phyloP scores from a whole-genome alignment of 306 rosid genomes.

The Rubus parviflorus region DNA sequence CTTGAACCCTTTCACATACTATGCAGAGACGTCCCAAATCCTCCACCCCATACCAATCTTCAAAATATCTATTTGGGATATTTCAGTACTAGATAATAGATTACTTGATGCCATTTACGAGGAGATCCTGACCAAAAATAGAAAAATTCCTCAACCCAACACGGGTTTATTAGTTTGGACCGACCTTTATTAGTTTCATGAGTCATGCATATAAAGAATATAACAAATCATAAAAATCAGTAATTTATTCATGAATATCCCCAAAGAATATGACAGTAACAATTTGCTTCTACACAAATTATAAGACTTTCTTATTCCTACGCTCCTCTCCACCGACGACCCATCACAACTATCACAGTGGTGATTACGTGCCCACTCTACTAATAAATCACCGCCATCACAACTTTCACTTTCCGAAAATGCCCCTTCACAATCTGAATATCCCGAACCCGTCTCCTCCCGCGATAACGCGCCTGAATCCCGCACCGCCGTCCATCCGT shows the following conservation, averaged over 20 bases:
- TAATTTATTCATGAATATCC: slow-evolving; percentile 19
- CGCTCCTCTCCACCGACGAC: slow-evolving; percentile 3
- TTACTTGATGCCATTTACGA: background rate
- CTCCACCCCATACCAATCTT: background rate
- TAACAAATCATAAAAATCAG: background rate
- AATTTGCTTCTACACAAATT: slow-evolving; percentile 4
- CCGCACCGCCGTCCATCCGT: slow-evolving; percentile 70
- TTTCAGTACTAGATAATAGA: background rate
- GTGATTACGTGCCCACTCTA: slow-evolving; percentile 21
- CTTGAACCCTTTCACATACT: background rate
- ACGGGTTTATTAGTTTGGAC: too few relatives aligned
- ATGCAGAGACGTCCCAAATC: background rate
- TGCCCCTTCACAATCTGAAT: slow-evolving; percentile 23
- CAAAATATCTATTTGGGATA: background rate
- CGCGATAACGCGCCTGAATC: background rate
- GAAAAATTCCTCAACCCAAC: too few relatives aligned
- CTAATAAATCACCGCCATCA: slow-evolving; percentile 15
- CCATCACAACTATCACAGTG: slow-evolving; percentile 31
- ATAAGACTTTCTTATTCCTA: slow-evolving; percentile 6
- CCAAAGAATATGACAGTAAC: slow-evolving; percentile 14
- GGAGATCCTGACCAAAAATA: too few relatives aligned
- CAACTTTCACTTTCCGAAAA: slow-evolving; percentile 27
- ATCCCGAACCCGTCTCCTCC: slow-evolving; percentile 34
- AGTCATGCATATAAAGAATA: background rate
- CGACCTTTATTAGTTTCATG: too few relatives aligned